These are phyloP conservation scores for Cydonia oblonga DNA, from an alignment of 331 rosid genomes.

Conservation along the genomic window DNA sequence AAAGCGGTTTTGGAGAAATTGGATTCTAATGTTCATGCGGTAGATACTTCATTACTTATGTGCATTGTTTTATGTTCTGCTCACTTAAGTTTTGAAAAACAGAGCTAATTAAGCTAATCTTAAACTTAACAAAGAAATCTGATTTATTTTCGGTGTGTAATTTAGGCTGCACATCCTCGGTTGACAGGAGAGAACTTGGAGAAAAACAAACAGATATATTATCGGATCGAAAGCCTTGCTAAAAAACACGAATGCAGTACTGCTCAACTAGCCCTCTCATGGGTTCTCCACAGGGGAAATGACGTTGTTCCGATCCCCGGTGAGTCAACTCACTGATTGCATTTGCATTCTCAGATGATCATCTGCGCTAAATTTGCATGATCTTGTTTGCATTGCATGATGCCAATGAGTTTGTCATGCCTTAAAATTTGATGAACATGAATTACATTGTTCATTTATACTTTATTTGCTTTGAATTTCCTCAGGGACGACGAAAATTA, in stretches of 20 bases:
- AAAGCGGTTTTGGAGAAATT: conserved; percentile 40
- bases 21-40: background rate
- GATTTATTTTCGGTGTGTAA: background rate
- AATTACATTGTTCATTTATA: background rate
- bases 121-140: too few species aligned
- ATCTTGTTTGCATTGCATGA: too few species aligned
- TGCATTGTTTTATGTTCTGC: background rate
- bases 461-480: background rate
- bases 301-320: conserved; percentile 65
- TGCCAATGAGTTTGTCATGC: background rate
- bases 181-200: conserved; percentile 41
- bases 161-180: conserved; percentile 34
- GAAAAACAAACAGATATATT: conserved; percentile 38
- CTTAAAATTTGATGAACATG: background rate
- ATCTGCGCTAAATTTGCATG: too few species aligned
- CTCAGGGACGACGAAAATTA: conserved; percentile 35
- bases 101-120: background rate
- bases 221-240: conserved; percentile 25
- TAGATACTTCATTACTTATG: background rate
- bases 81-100: background rate
- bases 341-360: too few species aligned
- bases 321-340: conserved; percentile 1
- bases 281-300: conserved; percentile 45
- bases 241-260: conserved; percentile 28
- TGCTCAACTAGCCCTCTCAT: conserved; percentile 36